Evolutionary conservation across 2,329 filamentous ascomycete genomes (phyloP).

Genomic region (Beauveria pseudobassiana): DNA sequence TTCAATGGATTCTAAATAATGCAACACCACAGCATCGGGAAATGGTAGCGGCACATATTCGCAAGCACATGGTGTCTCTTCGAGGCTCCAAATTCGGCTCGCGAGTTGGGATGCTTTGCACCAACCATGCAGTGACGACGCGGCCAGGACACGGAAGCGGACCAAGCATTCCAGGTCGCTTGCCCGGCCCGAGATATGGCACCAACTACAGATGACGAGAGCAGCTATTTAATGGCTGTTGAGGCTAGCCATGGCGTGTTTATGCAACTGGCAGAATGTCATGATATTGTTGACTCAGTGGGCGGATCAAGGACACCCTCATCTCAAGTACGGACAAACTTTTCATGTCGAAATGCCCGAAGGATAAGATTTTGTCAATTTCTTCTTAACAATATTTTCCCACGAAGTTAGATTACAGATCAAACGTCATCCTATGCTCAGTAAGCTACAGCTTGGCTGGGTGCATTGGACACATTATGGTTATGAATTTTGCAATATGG

Average conservation of each 20-base stretch:
- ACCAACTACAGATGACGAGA: conserved; percentile 41
- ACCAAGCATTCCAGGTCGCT: conserved; percentile 50
- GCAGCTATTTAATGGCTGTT: conserved; percentile 22
- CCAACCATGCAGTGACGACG: conserved; percentile 83
- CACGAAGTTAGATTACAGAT: conserved; percentile 45
- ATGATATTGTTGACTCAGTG: conserved; percentile 9
- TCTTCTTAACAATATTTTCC: conserved; percentile 43
- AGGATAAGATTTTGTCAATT: conserved; percentile 38
- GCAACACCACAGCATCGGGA: conserved; percentile 83
- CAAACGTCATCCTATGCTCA: conserved; percentile 51
- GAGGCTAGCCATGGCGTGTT: conserved; percentile 7
- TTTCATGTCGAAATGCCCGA: conserved; percentile 27
- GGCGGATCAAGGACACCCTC: conserved; percentile 16
- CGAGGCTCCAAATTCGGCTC: conserved; percentile 98
- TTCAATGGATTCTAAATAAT: conserved; percentile 94
- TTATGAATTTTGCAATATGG: conserved; percentile 53
- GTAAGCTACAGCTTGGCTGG: conserved; percentile 39
- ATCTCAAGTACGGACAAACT: conserved; percentile 19
- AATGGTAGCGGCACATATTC: conserved; percentile 85
- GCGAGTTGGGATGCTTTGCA: conserved; percentile 97
- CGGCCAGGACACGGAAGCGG: conserved; percentile 80
- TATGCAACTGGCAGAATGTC: conserved; percentile 10
- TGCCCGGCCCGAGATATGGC: conserved; percentile 52
- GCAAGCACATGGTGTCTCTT: conserved; percentile 98
- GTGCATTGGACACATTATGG: conserved; percentile 55